Conservation (phyloP, 2,329 filamentous ascomycete species). For the Pestalotiopsis sp. region DNA sequence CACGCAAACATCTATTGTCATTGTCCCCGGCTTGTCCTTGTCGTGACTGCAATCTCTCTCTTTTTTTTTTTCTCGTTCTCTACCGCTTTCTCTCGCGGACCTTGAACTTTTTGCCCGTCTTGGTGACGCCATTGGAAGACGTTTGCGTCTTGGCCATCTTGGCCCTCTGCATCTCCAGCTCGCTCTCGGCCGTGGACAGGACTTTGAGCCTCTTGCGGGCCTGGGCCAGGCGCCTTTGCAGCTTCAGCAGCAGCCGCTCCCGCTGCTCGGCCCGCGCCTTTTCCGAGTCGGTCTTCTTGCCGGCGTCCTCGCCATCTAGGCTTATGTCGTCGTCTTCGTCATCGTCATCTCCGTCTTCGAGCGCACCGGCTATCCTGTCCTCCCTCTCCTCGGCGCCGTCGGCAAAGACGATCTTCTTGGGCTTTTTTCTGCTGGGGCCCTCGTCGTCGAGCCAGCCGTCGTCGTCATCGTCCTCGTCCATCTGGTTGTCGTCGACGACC, state of each 20-base stretch:
- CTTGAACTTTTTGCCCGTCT: slow-evolving; percentile 64
- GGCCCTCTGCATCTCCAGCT: slow-evolving; percentile 60
- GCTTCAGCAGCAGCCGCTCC: slow-evolving; percentile 43
- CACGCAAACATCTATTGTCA: background rate
- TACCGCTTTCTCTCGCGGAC: slow-evolving; percentile 64
- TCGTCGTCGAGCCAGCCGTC: slow-evolving; percentile 26
- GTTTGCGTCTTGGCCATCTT: slow-evolving; percentile 69
- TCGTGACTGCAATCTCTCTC: background rate
- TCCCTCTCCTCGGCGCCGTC: slow-evolving; percentile 41
- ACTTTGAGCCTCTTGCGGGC: slow-evolving; percentile 57
- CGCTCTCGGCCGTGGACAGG: slow-evolving; percentile 57
- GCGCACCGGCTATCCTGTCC: slow-evolving; percentile 24
- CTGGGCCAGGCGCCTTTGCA: slow-evolving; percentile 50
- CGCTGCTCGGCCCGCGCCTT: slow-evolving; percentile 40
- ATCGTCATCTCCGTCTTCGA: slow-evolving; percentile 26
- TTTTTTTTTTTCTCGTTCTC: slow-evolving; percentile 9
- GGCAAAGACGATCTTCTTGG: slow-evolving; percentile 57
- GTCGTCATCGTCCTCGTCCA: slow-evolving; percentile 31
- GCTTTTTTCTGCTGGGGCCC: slow-evolving; percentile 21
- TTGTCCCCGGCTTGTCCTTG: background rate
- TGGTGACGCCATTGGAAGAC: slow-evolving; percentile 56
- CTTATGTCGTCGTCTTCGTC: slow-evolving; percentile 37
- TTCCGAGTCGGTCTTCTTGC: slow-evolving; percentile 31
- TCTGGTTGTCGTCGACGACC: slow-evolving; percentile 21
- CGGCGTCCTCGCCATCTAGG: slow-evolving; percentile 36